Base-by-base conservation (phyloP, 2,329 filamentous ascomycete genomes). In the Metarhizium robertsii region DNA sequence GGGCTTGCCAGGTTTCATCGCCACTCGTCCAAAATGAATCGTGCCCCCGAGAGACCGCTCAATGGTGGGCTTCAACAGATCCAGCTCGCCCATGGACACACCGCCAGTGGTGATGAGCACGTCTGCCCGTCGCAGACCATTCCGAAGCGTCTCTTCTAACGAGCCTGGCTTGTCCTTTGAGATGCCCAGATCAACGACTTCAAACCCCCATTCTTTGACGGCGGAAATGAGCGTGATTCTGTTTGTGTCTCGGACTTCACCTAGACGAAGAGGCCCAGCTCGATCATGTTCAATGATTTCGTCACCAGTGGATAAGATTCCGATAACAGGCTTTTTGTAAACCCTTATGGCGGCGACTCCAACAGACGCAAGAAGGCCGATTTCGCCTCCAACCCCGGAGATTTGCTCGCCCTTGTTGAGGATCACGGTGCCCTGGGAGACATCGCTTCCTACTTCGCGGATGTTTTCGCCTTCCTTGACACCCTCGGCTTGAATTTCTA, bases 1-100 rank as follows among this genome's bases (percentile, higher is more conserved):
- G 2, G 94, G 94, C 71, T 97, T 99, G 4, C 94, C 94, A 0
- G 94, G 94, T 75, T 99, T 99, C 94, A 99, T 97, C 54, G 87
- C 83, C 2, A 99, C 94, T 3, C 94, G 87, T 29, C 94, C 94
- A 64, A 99, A 99, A 71, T 96, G 94, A 61, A 99, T 96, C 0
- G 86, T 94, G 7, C 94, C 94, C 55, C 91, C 90, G 1, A 99
- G 81, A 1, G 85, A 79, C 46, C 92, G 86, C 74, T 97, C 94
- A 64, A 99, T 89, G 0, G 92, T 97, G 0, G 94, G 92, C 69
- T 99, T 99, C 20, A 99, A 82, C 7, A 99, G 85, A 70, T 99
- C 94, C 2, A 96, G 83, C 72, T 99, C 94, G 55, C 94, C 94
- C 94, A 99, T 99, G 10, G 90, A 95, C 20, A 97, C 94, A 50